A percentile compares a stretch with the other conserved stretches of the same genome.
These are phyloP conservation scores for Eutypa lata DNA, from an alignment of 2,329 filamentous ascomycete genomes.

Conservation along the genomic window DNA sequence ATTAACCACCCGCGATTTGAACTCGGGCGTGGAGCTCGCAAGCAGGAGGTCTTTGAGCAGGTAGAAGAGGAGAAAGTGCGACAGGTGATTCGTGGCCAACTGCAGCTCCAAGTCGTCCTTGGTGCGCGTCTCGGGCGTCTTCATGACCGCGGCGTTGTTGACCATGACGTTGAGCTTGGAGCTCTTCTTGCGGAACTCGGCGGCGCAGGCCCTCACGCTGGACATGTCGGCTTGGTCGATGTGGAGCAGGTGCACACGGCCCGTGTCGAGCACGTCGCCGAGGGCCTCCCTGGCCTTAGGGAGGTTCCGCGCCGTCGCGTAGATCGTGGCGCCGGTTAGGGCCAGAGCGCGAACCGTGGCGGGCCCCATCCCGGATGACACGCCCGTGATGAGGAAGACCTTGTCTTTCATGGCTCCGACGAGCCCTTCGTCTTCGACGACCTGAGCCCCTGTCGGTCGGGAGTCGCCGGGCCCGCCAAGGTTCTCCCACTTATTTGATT, in stretches of 20 bases:
- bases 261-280: conserved; percentile 17
- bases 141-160: conserved; percentile 45
- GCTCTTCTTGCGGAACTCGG: conserved; percentile 15
- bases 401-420: conserved; percentile 31
- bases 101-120: conserved; percentile 49
- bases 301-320: conserved; percentile 39
- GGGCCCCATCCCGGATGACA: conserved; percentile 37
- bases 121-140: conserved; percentile 30
- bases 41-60: conserved; percentile 44
- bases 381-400: conserved; percentile 39
- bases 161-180: conserved; percentile 31
- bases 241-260: conserved; percentile 32
- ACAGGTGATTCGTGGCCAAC: conserved; percentile 52
- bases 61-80: conserved; percentile 52
- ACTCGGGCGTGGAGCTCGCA: conserved; percentile 34
- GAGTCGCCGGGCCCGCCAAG: conserved; percentile 32
- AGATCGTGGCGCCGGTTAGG: conserved; percentile 43
- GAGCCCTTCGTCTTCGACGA: conserved; percentile 32
- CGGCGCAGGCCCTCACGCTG: conserved; percentile 28
- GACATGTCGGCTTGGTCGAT: conserved; percentile 29
- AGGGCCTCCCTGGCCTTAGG: conserved; percentile 29
- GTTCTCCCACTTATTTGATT: conserved; percentile 17
- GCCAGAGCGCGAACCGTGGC: conserved; percentile 39
- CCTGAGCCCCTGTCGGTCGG: conserved; percentile 34
- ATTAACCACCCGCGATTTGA: conserved; percentile 43